These are phyloP conservation scores for Trifolium dubium DNA, from an alignment of 306 rosid genomes.

Conservation along the genomic window DNA sequence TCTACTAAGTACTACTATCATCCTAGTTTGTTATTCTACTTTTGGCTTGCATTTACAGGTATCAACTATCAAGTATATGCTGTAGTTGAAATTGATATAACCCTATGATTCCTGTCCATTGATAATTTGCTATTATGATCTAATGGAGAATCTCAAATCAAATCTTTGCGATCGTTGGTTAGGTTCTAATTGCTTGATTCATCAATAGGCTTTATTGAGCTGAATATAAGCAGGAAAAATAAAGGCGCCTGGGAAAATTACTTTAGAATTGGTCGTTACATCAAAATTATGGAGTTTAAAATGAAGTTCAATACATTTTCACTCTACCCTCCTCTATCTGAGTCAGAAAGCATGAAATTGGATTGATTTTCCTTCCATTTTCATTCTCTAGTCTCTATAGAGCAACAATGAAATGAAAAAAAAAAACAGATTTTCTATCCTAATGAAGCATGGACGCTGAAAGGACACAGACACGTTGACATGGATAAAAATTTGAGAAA, in stretches of 20 bases:
- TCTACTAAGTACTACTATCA: neutral
- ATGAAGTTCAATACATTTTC: slow-evolving; percentile 12
- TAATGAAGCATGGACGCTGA: neutral
- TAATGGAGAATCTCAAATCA: slow-evolving; percentile 3
- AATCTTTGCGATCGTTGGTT: neutral
- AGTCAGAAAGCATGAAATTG: slow-evolving; percentile 22
- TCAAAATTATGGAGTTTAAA: neutral
- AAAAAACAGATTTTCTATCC: slow-evolving; percentile 14
- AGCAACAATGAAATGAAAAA: neutral
- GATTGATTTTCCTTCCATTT: slow-evolving; percentile 23
- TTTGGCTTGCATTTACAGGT: neutral
- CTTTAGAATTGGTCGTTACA: slow-evolving; percentile 10
- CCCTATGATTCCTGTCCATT: neutral
- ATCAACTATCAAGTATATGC: neutral
- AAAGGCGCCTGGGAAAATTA: neutral
- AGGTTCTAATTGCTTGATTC: slow-evolving; percentile 7
- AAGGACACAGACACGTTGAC: no score
- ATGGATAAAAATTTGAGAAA: no score
- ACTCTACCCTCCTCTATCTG: neutral
- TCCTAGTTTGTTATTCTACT: slow-evolving; percentile 4
- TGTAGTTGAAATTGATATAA: neutral
- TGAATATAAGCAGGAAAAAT: slow-evolving; percentile 28
- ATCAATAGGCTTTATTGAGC: neutral
- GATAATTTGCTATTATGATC: neutral
- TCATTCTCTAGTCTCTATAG: slow-evolving; percentile 20